phyloP scores from a whole-genome alignment of 116 monocot genomes.

The Iris pallida region DNA sequence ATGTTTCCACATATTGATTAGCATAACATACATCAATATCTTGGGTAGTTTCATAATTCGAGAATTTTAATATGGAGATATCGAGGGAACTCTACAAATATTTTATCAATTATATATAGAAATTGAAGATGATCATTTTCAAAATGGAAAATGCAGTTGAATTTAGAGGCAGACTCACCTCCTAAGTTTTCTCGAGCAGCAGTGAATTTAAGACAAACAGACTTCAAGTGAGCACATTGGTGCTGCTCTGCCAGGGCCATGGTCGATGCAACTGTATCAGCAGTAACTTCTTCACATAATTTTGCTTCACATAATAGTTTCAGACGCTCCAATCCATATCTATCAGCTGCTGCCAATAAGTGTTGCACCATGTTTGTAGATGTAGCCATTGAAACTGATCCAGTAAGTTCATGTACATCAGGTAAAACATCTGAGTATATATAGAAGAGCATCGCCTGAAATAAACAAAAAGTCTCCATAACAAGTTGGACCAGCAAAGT shows the following conservation, averaged over 20 bases:
- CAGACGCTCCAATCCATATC: constrained; percentile 29
- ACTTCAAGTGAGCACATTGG: constrained; percentile 24
- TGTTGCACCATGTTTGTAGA: constrained; percentile 31
- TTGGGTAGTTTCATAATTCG: neutral
- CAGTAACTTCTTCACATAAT: constrained; percentile 19
- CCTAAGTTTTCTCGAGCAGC: constrained; percentile 22
- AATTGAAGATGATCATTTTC: neutral
- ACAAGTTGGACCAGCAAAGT: neutral
- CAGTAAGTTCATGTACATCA: constrained; percentile 28
- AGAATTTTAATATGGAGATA: neutral
- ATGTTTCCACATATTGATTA: too few relatives aligned
- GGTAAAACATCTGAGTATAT: constrained; percentile 41
- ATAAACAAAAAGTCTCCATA: neutral
- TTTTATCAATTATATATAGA: neutral
- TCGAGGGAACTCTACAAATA: neutral
- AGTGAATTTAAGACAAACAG: constrained; percentile 21
- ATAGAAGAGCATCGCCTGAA: constrained; percentile 39
- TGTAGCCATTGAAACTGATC: constrained; percentile 18
- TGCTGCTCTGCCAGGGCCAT: constrained; percentile 27
- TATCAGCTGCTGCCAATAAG: constrained; percentile 35
- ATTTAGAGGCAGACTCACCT: constrained; percentile 10
- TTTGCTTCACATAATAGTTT: constrained; percentile 29
- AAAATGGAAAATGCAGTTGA: neutral
- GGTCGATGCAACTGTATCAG: constrained; percentile 23
- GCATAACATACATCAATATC: too few relatives aligned